Evolutionary conservation across 169 alveolate species (phyloP).

Genomic region (Hepatocystis sp.): DNA sequence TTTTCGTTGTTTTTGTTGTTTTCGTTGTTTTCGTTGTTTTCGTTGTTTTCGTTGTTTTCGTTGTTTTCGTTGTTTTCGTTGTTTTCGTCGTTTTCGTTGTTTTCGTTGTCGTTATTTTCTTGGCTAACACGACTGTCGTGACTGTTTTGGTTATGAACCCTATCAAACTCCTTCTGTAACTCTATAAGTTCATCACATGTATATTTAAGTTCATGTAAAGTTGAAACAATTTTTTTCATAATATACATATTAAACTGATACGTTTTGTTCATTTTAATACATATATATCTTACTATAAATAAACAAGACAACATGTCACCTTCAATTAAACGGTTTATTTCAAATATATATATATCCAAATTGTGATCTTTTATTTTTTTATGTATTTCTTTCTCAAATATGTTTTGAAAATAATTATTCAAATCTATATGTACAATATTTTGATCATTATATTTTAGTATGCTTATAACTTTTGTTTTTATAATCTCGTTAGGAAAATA

Average conservation of each 20-base stretch:
- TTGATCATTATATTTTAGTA: slow-evolving; percentile 11
- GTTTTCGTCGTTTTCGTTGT: no score
- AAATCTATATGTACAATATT: slow-evolving; percentile 36
- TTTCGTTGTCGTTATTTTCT: no score
- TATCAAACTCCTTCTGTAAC: background rate
- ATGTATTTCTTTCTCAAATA: background rate
- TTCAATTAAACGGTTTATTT: slow-evolving; percentile 18
- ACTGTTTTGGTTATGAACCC: no score
- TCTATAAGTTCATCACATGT: no score
- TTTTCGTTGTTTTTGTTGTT: no score
- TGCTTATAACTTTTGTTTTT: slow-evolving; percentile 20
- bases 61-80: no score
- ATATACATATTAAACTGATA: slow-evolving; percentile 41
- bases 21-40: no score
- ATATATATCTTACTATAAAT: slow-evolving; percentile 53
- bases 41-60: no score
- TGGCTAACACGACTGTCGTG: no score
- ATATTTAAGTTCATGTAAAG: background rate
- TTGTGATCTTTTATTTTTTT: background rate
- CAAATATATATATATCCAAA: slow-evolving; percentile 25
- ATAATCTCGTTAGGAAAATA: slow-evolving; percentile 33
- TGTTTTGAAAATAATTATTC: slow-evolving; percentile 12
- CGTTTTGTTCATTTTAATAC: slow-evolving; percentile 25
- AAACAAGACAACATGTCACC: slow-evolving; percentile 23
- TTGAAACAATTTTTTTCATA: slow-evolving; percentile 7